phyloP scores from a whole-genome alignment of 2,329 filamentous ascomycete species.

The Pseudonectria buxi region DNA sequence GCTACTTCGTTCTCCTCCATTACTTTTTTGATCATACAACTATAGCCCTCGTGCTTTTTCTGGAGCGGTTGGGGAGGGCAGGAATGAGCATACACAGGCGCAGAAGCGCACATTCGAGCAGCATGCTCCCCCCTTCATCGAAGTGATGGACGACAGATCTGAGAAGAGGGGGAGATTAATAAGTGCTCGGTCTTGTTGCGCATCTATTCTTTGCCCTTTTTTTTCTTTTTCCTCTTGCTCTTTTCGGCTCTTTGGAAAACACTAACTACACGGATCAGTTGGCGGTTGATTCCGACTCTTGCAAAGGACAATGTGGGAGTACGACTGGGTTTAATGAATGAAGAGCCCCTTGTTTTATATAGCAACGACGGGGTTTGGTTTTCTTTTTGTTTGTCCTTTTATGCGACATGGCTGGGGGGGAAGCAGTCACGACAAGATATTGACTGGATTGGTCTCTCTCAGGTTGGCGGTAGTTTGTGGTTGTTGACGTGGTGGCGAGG shows the following conservation, averaged over 20 bases:
- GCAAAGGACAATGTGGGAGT: conserved; percentile 9
- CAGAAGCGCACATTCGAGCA: background rate
- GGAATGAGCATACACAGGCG: background rate
- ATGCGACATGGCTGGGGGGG: too few relatives aligned
- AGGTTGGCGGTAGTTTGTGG: background rate
- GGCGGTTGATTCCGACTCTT: too few relatives aligned
- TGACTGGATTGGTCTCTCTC: too few relatives aligned
- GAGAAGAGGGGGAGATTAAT: too few relatives aligned
- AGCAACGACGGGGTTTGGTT: background rate
- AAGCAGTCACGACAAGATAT: too few relatives aligned
- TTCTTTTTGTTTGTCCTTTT: too few relatives aligned
- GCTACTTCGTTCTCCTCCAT: too few relatives aligned
- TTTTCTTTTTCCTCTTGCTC: conserved; percentile 2
- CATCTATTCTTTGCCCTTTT: conserved; percentile 1
- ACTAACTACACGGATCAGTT: conserved; percentile 8
- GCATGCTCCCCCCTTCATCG: too few relatives aligned
- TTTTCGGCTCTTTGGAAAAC: conserved; percentile 12
- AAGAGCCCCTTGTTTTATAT: background rate
- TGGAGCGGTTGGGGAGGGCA: background rate
- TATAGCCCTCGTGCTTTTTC: too few relatives aligned
- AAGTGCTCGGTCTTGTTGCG: too few relatives aligned
- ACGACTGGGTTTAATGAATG: background rate
- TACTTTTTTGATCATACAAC: too few relatives aligned
- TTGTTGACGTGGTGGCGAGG: background rate
- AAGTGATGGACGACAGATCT: too few relatives aligned